Percentiles rank a stretch among this genome's conserved stretches.
These are phyloP conservation scores for Asparagopsis taxiformis DNA, from an alignment of 31 red algal species.

Conservation along the genomic window DNA sequence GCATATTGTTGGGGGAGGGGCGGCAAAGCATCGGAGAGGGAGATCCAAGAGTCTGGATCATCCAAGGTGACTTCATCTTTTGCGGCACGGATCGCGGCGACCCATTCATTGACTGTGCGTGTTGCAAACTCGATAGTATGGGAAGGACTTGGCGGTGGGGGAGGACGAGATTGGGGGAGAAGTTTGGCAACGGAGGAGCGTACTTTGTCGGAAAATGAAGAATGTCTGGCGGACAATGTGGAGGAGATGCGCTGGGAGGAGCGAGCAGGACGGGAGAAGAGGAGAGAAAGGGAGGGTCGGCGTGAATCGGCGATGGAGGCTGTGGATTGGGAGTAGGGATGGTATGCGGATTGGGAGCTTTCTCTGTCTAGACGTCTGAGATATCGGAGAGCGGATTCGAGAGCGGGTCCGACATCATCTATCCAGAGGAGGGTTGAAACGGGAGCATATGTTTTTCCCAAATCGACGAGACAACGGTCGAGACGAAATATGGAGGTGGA, in stretches of 20 bases:
- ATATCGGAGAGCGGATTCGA: conserved; percentile 6
- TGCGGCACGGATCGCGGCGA: conserved; percentile 34
- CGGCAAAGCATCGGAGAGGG: too few species aligned
- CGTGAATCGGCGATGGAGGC: conserved; percentile 1
- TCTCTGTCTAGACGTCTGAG: conserved; percentile 5
- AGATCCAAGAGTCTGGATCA: too few species aligned
- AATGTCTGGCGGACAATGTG: conserved; percentile 10
- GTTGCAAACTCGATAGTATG: conserved; percentile 26
- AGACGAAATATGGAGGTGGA: conserved; percentile 26
- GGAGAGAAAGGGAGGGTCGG: conserved; percentile 1
- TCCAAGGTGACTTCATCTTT: conserved; percentile 18
- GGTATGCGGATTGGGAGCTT: background rate
- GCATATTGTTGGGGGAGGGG: too few species aligned
- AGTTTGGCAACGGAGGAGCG: conserved; percentile 7
- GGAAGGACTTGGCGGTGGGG: conserved; percentile 4
- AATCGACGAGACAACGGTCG: conserved; percentile 19
- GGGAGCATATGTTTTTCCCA: conserved; percentile 15
- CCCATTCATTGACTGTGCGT: conserved; percentile 45
- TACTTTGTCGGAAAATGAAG: conserved; percentile 10
- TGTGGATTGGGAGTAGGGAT: background rate
- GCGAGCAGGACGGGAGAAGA: background rate
- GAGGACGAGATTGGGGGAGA: conserved; percentile 13
- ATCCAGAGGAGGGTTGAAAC: conserved; percentile 41
- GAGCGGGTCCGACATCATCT: conserved; percentile 38
- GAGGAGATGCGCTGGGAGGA: background rate